Conservation (phyloP, 139 green algal genomes). For the Medakamo hakoo region DNA sequence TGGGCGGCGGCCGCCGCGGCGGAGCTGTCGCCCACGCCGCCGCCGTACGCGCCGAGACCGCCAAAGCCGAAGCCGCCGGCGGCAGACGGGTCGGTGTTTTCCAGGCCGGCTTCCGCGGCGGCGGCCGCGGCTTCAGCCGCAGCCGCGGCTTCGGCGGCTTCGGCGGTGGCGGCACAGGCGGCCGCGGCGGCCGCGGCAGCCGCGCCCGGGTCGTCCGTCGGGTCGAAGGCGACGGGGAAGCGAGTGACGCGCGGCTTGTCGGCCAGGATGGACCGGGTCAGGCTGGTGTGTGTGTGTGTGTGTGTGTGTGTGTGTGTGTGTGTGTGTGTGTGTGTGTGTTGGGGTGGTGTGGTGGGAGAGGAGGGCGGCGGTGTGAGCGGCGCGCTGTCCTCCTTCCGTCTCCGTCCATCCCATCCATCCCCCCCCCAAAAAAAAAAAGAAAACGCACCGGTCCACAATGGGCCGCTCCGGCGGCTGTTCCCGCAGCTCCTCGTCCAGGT, state of each 20-base stretch:
- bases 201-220: constrained; percentile 1
- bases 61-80: no score
- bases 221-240: constrained; percentile 49
- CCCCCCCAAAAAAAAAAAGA: neutral
- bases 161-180: neutral
- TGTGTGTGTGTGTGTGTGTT: neutral
- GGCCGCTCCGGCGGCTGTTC: constrained; percentile 62
- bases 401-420: neutral
- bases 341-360: neutral
- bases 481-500: constrained; percentile 66
- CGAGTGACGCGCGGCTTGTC: constrained; percentile 87
- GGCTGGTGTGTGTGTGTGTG: constrained; percentile 9
- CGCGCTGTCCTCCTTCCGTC: neutral
- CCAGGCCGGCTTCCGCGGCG: no score
- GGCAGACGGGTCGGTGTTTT: no score
- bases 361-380: neutral
- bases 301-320: neutral
- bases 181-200: neutral
- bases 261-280: constrained; percentile 59
- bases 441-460: constrained; percentile 33
- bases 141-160: no score
- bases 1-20: no score
- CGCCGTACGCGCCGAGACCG: neutral
- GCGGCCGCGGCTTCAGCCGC: no score
- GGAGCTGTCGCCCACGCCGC: neutral